These are phyloP conservation scores for Gossypium lobatum DNA, from an alignment of 441 rosid species.

Conservation along the genomic window DNA sequence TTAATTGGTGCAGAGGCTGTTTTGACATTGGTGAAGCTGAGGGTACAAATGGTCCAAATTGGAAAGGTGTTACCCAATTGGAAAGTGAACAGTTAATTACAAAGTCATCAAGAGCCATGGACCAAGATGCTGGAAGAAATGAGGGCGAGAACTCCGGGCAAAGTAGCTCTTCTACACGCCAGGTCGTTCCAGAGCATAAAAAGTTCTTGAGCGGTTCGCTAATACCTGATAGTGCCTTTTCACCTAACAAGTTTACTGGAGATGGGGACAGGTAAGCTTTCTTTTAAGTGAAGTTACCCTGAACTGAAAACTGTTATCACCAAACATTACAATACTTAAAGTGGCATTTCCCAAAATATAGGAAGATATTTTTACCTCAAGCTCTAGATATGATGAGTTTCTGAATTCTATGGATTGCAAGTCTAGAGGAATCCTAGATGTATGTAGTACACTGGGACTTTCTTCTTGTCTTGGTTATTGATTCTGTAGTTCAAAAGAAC, in stretches of 20 bases:
- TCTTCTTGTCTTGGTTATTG: background rate
- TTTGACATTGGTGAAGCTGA: slow-evolving; percentile 75
- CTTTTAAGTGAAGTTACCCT: slow-evolving; percentile 1
- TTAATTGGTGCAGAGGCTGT: slow-evolving; percentile 61
- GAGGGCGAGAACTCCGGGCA: slow-evolving; percentile 40
- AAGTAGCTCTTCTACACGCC: slow-evolving; percentile 41
- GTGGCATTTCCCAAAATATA: background rate
- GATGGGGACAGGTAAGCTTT: slow-evolving; percentile 67
- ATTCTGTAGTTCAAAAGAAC: background rate
- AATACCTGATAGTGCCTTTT: slow-evolving; percentile 47
- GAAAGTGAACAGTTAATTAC: slow-evolving; percentile 38
- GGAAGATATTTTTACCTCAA: background rate
- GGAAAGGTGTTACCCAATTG: slow-evolving; percentile 36
- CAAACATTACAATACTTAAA: background rate
- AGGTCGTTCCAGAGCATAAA: slow-evolving; percentile 41
- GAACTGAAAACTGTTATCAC: background rate
- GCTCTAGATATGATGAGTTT: slow-evolving; percentile 6
- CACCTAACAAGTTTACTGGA: slow-evolving; percentile 45
- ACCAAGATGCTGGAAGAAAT: slow-evolving; percentile 36
- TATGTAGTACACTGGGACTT: slow-evolving; percentile 2
- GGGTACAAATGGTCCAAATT: slow-evolving; percentile 47
- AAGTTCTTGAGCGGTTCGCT: slow-evolving; percentile 61
- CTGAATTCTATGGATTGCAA: background rate
- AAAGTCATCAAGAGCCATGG: slow-evolving; percentile 36
- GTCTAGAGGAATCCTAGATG: background rate